Conservation (phyloP, 106 monocot species). For the Dactylorhiza incarnata region DNA sequence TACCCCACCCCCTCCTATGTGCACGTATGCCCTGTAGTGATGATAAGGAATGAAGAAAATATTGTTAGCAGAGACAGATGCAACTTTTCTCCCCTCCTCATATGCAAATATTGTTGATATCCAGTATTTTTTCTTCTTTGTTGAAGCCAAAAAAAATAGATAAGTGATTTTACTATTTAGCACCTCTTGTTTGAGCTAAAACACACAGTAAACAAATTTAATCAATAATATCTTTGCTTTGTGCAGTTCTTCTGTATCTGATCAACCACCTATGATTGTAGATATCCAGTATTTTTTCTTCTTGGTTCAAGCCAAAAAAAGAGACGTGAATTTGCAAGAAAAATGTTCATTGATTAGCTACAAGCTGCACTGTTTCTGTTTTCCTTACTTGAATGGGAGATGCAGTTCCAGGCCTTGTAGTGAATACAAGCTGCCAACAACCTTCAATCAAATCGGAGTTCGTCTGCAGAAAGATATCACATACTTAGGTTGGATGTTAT, state of each 20-base stretch:
- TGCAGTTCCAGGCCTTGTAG: conserved; percentile 96
- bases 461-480: conserved; percentile 35
- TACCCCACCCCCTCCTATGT: no score
- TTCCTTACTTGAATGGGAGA: conserved; percentile 93
- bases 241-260: no score
- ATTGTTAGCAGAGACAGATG: no score
- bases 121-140: no score
- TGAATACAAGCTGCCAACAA: conserved; percentile 93
- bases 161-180: no score
- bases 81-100: no score
- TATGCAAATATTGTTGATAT: no score
- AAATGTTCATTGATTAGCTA: background rate
- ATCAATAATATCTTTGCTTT: background rate
- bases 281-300: background rate
- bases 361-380: background rate
- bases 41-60: no score
- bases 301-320: background rate
- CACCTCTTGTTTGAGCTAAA: background rate
- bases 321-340: background rate
- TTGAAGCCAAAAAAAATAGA: no score
- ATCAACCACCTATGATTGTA: background rate
- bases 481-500: background rate
- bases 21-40: no score
- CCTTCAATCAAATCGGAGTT: conserved; percentile 82
- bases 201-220: background rate